Base-by-base conservation (phyloP, 805 yeast species). In the Myxozyma mucilagina region DNA sequence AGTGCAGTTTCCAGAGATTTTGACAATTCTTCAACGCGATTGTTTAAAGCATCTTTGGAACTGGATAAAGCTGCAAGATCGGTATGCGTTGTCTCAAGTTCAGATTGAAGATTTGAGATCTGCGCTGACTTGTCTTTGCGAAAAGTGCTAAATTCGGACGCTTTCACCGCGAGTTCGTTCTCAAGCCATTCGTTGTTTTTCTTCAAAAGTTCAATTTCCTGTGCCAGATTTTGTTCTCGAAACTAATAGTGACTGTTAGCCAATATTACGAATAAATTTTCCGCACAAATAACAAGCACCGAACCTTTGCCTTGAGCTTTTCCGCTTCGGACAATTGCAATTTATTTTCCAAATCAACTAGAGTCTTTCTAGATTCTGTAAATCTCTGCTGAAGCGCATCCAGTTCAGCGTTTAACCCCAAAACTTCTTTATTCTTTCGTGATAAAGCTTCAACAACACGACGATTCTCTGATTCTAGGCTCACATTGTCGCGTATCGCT, bases 111-210 rank as follows among this genome's bases (percentile, higher is more conserved):
- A 5, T 59, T 54, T 4, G 77, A 59, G 14, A 75, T 67, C 63
- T 72, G 73, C 8, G 69, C 66, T n/a, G 76, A 61, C 56, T 68
- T 73, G 8, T 72, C 76, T 34, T 67, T 63, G 11, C 78, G 38
- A 64, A 61, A 60, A 66, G 18, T 70, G 68, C 63, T 65, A 53
- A 75, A 72, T 42, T 77, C 78, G 39, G 70, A 66, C 18, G 72
- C 63, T 44, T 74, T 71, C 4, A 72, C 60, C 16, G 72, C 69
- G 16, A 82, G 68, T 58, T 79, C 78, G 3, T 72, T 62, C 43
- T 82, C 78, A 2, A 82, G 68, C 72, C 79, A 73, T 16, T 74
- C 77, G 60, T 77, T 82, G 54, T 73, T 75, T 41, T 74, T 71
- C 18, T 77, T 73, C 16, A 78, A 65, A n/a, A 76, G 71, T 29